Conservation (phyloP, 2,329 filamentous ascomycete species). For the Ilyonectria sp. region DNA sequence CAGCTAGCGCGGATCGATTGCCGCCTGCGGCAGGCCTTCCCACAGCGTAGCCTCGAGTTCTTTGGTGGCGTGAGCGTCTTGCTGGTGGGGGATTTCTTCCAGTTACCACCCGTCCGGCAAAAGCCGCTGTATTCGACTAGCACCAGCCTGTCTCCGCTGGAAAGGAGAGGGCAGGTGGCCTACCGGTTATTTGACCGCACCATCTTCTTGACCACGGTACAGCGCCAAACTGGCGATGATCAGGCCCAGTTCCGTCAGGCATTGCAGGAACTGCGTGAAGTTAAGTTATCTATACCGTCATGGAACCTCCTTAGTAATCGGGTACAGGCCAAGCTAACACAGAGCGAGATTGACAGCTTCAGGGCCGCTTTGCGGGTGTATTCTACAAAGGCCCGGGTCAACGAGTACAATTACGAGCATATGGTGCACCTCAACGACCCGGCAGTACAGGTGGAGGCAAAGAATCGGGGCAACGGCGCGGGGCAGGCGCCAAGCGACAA, state of each 20-base stretch:
- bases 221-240: no score
- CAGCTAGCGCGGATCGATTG: no score
- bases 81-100: background rate
- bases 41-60: background rate
- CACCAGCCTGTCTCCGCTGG: background rate
- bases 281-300: background rate
- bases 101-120: background rate
- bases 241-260: background rate
- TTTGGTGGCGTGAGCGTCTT: background rate
- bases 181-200: no score
- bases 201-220: no score
- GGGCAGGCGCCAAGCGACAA: background rate
- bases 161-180: background rate
- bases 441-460: background rate
- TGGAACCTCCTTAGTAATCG: background rate
- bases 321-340: background rate
- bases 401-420: no score
- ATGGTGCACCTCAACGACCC: no score
- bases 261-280: background rate
- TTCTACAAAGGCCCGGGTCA: no score
- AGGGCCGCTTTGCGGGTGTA: background rate
- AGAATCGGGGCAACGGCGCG: background rate
- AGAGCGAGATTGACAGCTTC: background rate
- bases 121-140: background rate
- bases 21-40: no score